Evolutionary conservation across 164 flowering plant genomes (phyloP), one percentile per base, ranked within the genome.

Genomic region (Stephania yunnanensis): DNA sequence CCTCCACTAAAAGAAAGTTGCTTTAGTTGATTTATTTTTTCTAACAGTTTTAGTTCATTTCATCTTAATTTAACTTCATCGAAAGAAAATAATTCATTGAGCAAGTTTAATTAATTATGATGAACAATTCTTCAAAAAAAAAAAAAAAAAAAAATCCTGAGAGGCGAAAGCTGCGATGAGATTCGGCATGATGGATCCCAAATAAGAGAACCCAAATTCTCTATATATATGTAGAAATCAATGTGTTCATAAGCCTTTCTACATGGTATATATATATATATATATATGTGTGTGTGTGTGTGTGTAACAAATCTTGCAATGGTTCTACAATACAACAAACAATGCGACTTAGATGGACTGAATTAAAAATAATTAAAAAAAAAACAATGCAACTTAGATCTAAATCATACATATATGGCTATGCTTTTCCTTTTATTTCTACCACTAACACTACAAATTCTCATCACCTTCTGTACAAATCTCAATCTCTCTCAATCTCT

Each of bases 381-480:
- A 25, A 58, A 58, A 65, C 66, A 63, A 63, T 13, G 10, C 10
- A 25, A 25, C 68, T 65, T 65, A 31, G 36, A 65, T 65, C 68
- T 65, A 65, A 25, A 22, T 65, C 68, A 65, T 65, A 65, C 68
- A 65, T 65, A 11, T 10, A 31, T 58, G 31, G 15, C 7, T 20
- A 13, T 63, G 15, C 55, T 50, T 50, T 50, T 50, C 55, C 42
- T 25, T 25, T 25, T 55, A 12, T 55, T 55, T 55, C 19, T 55
- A 55, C 64, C 7, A 58, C 7, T 58, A 58, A 19, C 29, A 65
- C 68, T 65, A 65, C 36, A 22, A 36, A 10, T 42, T 45, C 72
- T 70, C 46, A 70, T 70, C 46, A 70, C 72, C 72, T 70, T 70
- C 46, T 70, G 55, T 70, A 70, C 72, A 70, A 70, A 70, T 45